Evolutionary conservation across 2,329 filamentous ascomycete species (phyloP), one percentile per base, ranked within the genome.

Genomic region (Fusarium sp.): DNA sequence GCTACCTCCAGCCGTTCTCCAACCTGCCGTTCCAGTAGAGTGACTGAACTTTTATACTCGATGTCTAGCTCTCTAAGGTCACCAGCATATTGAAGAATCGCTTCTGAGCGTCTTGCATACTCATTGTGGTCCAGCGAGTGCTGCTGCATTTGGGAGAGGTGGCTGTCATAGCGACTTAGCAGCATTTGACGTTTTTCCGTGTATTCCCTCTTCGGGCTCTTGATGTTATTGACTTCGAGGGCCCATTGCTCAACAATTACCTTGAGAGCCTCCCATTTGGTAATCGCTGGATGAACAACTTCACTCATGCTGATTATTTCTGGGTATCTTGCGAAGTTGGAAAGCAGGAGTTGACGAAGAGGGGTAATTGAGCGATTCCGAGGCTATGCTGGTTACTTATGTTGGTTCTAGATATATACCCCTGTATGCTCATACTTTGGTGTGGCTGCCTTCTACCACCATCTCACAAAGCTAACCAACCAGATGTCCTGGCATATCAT

Each of bases 401-500:
- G 18, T 26, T 17, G 50, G 50, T 18, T 36, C 32, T 26, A 1
- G 12, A 1, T 36, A 8, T 9, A 52, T 22, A 52, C 8, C 50
- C 50, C 50, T 52, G 50, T 1, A 8, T 36, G 17, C n/a, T 36
- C 13, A 3, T n/a, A 22, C 18, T 12, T 6, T 52, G 50, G 50
- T 52, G 50, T 52, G 50, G 32, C 50, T 52, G 18, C 32, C 13
- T 20, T 26, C 13, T 9, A 6, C 32, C 32, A 52, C 50, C 50
- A 51, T 20, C 30, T 24, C 12, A 32, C 6, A n/a, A n/a, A 4
- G 24, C 5, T 3, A 34, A 17, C 48, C 9, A 22, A 26, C n/a
- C n/a, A 5, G 32, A 22, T 34, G 9, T 6, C 1, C 3, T 24
- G 15, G 0, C 6, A 1, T n/a, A 5, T 5, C 1, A 7, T 9